Conservation (phyloP, 768 basidiomycete genomes). For the Lactarius hengduanensis region DNA sequence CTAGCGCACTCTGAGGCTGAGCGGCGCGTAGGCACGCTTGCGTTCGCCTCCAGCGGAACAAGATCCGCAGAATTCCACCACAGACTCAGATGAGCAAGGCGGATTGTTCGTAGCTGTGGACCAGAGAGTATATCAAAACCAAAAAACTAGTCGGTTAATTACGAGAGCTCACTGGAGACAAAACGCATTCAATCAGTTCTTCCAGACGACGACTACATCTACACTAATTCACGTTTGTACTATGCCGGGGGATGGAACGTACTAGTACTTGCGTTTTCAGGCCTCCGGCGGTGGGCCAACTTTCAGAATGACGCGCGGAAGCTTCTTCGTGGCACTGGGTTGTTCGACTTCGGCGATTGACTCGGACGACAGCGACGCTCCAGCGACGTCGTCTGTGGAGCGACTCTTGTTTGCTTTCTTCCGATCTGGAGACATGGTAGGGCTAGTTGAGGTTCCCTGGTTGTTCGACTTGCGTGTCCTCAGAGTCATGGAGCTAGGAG, state of each 20-base stretch:
- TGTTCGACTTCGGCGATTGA: conserved; percentile 12
- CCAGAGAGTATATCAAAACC: no score
- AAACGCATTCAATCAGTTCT: not conserved
- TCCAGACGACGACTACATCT: not conserved
- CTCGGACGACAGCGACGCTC: conserved; percentile 1
- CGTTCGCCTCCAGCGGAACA: no score
- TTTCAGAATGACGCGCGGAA: conserved; percentile 28
- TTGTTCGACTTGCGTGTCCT: conserved; percentile 17
- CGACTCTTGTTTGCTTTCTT: conserved; percentile 6
- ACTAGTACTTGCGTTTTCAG: not conserved
- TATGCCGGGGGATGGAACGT: not conserved
- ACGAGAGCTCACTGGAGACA: not conserved
- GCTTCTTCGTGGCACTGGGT: conserved; percentile 17
- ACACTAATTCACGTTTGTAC: not conserved
- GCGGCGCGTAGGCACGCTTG: no score
- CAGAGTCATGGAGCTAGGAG: conserved; percentile 25
- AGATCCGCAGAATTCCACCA: not conserved
- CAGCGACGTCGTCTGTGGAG: not conserved
- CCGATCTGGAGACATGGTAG: conserved; percentile 9
- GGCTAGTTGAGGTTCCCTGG: conserved; percentile 1
- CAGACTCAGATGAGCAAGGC: no score
- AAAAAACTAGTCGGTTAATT: not conserved
- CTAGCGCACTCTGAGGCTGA: no score
- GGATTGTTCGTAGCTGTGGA: no score
- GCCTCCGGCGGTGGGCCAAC: conserved; percentile 24